Conservation (phyloP, 2,329 filamentous ascomycete genomes). For the Neurospora sp. region DNA sequence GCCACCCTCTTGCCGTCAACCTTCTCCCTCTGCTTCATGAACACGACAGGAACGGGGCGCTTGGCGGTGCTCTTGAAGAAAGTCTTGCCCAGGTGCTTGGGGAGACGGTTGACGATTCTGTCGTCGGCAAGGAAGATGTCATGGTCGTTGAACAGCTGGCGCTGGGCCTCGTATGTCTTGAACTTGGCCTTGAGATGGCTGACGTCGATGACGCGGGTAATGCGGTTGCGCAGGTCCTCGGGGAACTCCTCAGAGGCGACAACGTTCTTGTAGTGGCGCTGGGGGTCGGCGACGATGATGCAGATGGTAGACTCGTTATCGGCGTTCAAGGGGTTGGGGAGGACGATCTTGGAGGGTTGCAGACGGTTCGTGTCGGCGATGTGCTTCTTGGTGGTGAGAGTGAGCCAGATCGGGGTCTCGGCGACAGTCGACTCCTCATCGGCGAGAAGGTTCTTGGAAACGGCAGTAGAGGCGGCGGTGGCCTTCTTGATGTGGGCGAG, state of each 20-base stretch:
- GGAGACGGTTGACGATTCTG: slow-evolving; percentile 64
- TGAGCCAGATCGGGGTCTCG: slow-evolving; percentile 51
- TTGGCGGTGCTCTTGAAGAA: slow-evolving; percentile 82
- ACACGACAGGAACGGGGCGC: slow-evolving; percentile 72
- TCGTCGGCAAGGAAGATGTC: slow-evolving; percentile 93
- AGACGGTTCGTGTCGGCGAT: slow-evolving; percentile 55
- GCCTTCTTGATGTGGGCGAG: slow-evolving; percentile 51
- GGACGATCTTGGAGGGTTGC: slow-evolving; percentile 71
- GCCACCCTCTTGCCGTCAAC: slow-evolving; percentile 49
- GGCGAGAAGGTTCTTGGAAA: slow-evolving; percentile 45
- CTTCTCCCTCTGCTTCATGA: slow-evolving; percentile 53
- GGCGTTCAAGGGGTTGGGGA: slow-evolving; percentile 67
- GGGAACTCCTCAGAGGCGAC: slow-evolving; percentile 66
- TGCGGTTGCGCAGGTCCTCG: slow-evolving; percentile 51
- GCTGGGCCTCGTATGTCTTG: slow-evolving; percentile 76
- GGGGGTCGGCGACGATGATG: slow-evolving; percentile 59
- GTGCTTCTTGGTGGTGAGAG: slow-evolving; percentile 55
- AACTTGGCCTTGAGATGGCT: slow-evolving; percentile 74
- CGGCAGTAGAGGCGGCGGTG: slow-evolving; percentile 35
- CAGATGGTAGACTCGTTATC: slow-evolving; percentile 63
- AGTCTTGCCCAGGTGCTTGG: slow-evolving; percentile 73
- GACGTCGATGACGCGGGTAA: slow-evolving; percentile 70
- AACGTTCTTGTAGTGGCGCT: slow-evolving; percentile 84
- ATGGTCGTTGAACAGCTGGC: slow-evolving; percentile 76
- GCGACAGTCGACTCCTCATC: slow-evolving; percentile 28